Conservation (phyloP, 2,329 filamentous ascomycete species). For the Blastomyces silverae region DNA sequence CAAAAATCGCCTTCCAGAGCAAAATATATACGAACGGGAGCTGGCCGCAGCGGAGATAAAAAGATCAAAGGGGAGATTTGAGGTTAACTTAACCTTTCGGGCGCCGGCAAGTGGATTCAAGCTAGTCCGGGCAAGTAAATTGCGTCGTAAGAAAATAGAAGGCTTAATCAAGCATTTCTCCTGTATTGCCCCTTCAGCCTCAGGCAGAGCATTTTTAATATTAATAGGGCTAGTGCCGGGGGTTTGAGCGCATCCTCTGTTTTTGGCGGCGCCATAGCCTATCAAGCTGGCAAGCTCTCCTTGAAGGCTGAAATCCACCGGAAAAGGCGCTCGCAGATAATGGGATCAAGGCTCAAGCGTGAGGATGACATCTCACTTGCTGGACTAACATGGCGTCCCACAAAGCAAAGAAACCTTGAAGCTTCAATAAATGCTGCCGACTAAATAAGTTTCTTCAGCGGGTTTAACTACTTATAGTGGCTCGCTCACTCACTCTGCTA, state of each 20-base stretch:
- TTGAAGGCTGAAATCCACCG: neutral
- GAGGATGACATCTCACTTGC: neutral
- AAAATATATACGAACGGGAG: neutral
- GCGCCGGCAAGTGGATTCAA: constrained; percentile 7
- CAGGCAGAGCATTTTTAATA: neutral
- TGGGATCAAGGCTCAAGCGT: neutral
- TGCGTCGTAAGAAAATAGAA: neutral
- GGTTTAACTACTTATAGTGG: too few relatives aligned
- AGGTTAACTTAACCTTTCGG: neutral
- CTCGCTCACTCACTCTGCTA: too few relatives aligned
- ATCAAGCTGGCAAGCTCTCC: neutral
- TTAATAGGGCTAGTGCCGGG: neutral
- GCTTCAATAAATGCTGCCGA: too few relatives aligned
- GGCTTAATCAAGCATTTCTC: neutral
- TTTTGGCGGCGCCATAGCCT: neutral
- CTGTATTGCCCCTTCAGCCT: neutral
- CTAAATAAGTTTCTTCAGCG: too few relatives aligned
- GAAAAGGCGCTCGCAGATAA: neutral
- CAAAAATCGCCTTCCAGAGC: neutral
- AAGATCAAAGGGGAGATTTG: neutral
- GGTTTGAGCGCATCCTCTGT: neutral
- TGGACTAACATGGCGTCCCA: neutral
- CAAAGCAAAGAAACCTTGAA: too few relatives aligned
- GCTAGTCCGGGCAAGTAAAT: neutral
- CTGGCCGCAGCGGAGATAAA: neutral